A percentile compares a stretch with the other conserved stretches of the same genome.
These are phyloP conservation scores for Haplosporangium sp. DNA, from an alignment of 371 early-diverging fungal genomes.

Conservation along the genomic window DNA sequence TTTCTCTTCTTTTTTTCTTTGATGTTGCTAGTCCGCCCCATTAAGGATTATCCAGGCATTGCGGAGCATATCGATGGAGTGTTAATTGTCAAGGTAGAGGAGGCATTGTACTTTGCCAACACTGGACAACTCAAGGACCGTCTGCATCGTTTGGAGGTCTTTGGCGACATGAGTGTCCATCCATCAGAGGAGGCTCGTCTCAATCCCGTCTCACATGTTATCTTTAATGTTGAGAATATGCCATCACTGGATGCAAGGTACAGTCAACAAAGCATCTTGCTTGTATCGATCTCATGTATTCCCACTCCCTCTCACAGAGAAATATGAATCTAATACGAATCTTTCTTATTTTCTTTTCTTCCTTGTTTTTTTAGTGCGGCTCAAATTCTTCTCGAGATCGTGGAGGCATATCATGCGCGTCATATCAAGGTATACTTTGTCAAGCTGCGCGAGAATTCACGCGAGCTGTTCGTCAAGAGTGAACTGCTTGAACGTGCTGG, in stretches of 20 bases:
- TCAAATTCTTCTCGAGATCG: slow-evolving; percentile 88
- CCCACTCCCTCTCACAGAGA: background rate
- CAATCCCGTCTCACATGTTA: slow-evolving; percentile 71
- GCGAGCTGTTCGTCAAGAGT: slow-evolving; percentile 73
- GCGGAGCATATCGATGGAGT: slow-evolving; percentile 85
- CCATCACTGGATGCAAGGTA: slow-evolving; percentile 88
- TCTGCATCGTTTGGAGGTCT: slow-evolving; percentile 88
- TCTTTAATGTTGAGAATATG: slow-evolving; percentile 92
- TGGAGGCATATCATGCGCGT: slow-evolving; percentile 82
- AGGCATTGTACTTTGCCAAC: slow-evolving; percentile 94
- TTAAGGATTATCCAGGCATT: slow-evolving; percentile 70
- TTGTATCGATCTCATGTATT: background rate
- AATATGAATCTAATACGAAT: background rate
- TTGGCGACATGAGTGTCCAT: slow-evolving; percentile 92
- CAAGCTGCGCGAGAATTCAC: slow-evolving; percentile 76
- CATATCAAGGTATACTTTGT: slow-evolving; percentile 87
- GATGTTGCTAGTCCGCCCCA: slow-evolving; percentile 57
- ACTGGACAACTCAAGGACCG: slow-evolving; percentile 94
- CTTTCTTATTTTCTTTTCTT: slow-evolving; percentile 2
- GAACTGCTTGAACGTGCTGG: slow-evolving; percentile 71
- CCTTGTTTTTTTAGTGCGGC: slow-evolving; percentile 70
- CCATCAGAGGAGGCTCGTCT: slow-evolving; percentile 83
- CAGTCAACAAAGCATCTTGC: background rate
- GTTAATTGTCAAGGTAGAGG: slow-evolving; percentile 89
- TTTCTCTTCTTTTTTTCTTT: slow-evolving; percentile 3